Percentiles rank a stretch among this genome's conserved stretches.
phyloP scores from a whole-genome alignment of 495 filamentous ascomycete species.

The Tuber magnatum region DNA sequence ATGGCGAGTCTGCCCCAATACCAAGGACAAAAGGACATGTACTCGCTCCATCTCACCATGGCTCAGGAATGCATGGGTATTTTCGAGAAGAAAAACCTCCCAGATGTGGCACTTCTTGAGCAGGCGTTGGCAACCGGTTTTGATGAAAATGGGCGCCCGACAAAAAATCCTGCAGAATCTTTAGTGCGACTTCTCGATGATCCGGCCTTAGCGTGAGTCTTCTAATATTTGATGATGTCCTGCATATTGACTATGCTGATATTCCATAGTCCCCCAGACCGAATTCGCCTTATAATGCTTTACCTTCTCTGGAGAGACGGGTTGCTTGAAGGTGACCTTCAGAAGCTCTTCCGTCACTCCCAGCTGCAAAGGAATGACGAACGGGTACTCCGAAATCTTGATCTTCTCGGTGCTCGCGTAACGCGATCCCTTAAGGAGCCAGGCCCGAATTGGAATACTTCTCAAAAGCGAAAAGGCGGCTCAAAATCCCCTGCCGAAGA shows the following conservation, averaged over 20 bases:
- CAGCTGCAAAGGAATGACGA: constrained; percentile 65
- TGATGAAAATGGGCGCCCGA: constrained; percentile 85
- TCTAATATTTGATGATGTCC: background rate
- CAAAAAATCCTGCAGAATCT: constrained; percentile 77
- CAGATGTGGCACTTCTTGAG: constrained; percentile 79
- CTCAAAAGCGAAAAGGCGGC: constrained; percentile 45
- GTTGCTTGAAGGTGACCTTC: constrained; percentile 75
- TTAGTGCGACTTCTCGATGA: constrained; percentile 84
- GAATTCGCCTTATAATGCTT: constrained; percentile 73
- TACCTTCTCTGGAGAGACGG: constrained; percentile 85
- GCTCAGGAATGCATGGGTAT: constrained; percentile 95
- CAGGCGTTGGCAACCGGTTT: constrained; percentile 81
- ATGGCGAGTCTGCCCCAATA: constrained; percentile 89
- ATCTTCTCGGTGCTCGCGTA: constrained; percentile 69
- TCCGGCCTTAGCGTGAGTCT: constrained; percentile 35
- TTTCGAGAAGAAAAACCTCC: constrained; percentile 74
- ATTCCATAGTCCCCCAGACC: constrained; percentile 52
- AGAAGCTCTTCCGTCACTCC: constrained; percentile 77
- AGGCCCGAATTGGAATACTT: constrained; percentile 60
- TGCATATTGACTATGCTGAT: constrained; percentile 43
- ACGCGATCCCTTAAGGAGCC: constrained; percentile 67
- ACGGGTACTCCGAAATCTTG: constrained; percentile 67
- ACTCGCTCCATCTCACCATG: constrained; percentile 92
- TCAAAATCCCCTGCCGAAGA: constrained; percentile 47
- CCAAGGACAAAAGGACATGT: constrained; percentile 87